These are phyloP conservation scores for Coniferiporia weirii DNA, from an alignment of 1,284 basidiomycete genomes.

Conservation along the genomic window DNA sequence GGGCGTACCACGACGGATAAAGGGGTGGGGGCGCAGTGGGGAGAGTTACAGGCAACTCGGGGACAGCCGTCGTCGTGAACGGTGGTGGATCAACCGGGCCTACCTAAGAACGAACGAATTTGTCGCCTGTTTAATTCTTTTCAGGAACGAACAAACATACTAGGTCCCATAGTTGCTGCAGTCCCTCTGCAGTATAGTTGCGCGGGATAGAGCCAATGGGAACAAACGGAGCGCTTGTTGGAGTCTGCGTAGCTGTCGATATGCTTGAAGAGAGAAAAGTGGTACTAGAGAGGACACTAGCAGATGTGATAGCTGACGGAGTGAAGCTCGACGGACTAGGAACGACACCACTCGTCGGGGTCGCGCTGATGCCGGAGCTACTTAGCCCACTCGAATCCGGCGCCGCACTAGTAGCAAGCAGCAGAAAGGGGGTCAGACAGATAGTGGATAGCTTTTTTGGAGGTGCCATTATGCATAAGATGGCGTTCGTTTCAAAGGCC, in stretches of 20 bases:
- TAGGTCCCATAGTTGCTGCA: constrained; percentile 38
- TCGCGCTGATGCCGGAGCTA: not conserved
- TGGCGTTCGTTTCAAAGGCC: too few relatives aligned
- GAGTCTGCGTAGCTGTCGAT: not conserved
- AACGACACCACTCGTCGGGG: not conserved
- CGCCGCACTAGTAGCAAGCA: not conserved
- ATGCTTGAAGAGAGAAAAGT: too few relatives aligned
- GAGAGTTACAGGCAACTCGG: constrained; percentile 33
- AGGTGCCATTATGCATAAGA: too few relatives aligned
- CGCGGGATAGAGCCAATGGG: constrained; percentile 35
- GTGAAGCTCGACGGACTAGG: not conserved
- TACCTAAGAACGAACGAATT: constrained; percentile 28
- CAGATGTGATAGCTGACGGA: not conserved
- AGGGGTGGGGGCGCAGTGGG: constrained; percentile 40
- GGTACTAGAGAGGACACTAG: not conserved
- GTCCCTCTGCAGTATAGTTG: constrained; percentile 35
- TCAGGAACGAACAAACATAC: constrained; percentile 29
- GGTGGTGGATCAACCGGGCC: constrained; percentile 40
- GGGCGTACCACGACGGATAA: constrained; percentile 42
- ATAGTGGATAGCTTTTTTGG: not conserved
- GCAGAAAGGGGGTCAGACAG: not conserved
- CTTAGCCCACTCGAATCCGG: not conserved
- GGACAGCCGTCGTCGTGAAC: constrained; percentile 39
- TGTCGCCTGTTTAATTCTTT: too few relatives aligned
- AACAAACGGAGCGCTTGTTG: constrained; percentile 27